Evolutionary conservation across 2,329 filamentous ascomycete genomes (phyloP).

Genomic region (Cladophialophora chaetospira): DNA sequence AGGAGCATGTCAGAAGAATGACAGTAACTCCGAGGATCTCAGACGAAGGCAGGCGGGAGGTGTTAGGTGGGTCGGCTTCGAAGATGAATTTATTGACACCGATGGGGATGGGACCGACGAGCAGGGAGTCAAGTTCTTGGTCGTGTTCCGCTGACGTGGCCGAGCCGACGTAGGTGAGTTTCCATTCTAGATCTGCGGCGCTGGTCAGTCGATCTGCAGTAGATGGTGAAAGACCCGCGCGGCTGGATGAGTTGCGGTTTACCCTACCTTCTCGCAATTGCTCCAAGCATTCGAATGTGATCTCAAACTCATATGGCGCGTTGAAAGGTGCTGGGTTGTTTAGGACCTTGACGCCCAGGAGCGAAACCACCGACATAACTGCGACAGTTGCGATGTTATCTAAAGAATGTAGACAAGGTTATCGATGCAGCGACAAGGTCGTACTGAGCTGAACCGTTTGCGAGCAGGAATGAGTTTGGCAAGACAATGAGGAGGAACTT

Average conservation of each 20-base stretch:
- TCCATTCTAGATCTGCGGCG: conserved; percentile 89
- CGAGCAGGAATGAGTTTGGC: no score
- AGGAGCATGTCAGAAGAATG: conserved; percentile 92
- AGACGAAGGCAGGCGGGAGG: conserved; percentile 84
- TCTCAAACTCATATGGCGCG: conserved; percentile 94
- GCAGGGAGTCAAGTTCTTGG: conserved; percentile 94
- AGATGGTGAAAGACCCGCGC: neutral
- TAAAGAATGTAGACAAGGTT: neutral
- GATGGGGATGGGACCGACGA: conserved; percentile 95
- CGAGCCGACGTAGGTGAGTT: conserved; percentile 97
- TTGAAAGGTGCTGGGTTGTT: conserved; percentile 97
- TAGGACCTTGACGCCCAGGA: conserved; percentile 90
- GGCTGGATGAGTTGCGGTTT: neutral
- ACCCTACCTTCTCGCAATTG: conserved; percentile 80
- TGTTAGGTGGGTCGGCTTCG: conserved; percentile 89
- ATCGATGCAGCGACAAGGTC: neutral
- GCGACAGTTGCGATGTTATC: neutral
- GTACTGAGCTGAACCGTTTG: no score
- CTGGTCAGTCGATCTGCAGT: conserved; percentile 11
- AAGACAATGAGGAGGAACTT: neutral
- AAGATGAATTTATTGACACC: conserved; percentile 99
- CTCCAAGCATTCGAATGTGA: conserved; percentile 97
- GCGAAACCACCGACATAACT: conserved; percentile 91
- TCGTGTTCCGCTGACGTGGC: conserved; percentile 97
- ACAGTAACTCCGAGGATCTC: conserved; percentile 98